Percentiles rank a stretch among this genome's conserved stretches.
These are phyloP conservation scores for Antonospora locustae DNA, from an alignment of 371 early-diverging fungal species.

Conservation along the genomic window DNA sequence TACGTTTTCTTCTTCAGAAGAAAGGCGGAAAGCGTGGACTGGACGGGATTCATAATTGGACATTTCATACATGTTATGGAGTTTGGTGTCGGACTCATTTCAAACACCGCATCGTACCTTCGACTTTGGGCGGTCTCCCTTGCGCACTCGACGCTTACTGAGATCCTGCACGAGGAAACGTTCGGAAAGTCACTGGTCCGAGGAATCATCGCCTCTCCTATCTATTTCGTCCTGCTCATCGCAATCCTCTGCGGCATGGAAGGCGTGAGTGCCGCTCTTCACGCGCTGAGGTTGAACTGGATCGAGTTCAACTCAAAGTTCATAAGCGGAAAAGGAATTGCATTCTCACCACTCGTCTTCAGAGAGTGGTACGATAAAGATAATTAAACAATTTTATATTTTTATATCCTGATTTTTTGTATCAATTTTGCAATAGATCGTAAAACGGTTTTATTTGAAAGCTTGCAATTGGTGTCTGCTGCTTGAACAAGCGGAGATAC, in stretches of 20 bases:
- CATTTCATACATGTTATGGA: conserved; percentile 96
- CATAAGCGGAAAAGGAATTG: conserved; percentile 67
- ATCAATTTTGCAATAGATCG: too few relatives aligned
- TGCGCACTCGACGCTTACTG: conserved; percentile 93
- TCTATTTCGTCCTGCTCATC: conserved; percentile 59
- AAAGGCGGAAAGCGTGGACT: conserved; percentile 56
- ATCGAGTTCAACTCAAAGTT: conserved; percentile 98
- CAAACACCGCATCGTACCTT: conserved; percentile 95
- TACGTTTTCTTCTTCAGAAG: conserved; percentile 63
- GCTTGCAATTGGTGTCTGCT: too few relatives aligned
- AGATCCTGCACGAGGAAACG: conserved; percentile 87
- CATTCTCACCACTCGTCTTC: conserved; percentile 66
- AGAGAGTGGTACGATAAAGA: conserved; percentile 25
- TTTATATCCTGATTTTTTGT: too few relatives aligned
- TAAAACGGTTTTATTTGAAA: too few relatives aligned
- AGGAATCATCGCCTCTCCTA: conserved; percentile 33
- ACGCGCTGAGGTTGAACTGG: conserved; percentile 97
- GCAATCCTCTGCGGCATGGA: conserved; percentile 82
- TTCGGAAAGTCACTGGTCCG: conserved; percentile 58
- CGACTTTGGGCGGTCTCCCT: conserved; percentile 97
- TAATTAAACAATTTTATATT: too few relatives aligned
- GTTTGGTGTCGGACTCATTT: conserved; percentile 86
- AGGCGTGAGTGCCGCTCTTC: conserved; percentile 88
- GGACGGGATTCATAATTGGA: conserved; percentile 57
- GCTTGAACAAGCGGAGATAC: too few relatives aligned